Evolutionary conservation across 2,329 filamentous ascomycete species (phyloP).

Genomic region (Mycosphaerelloides madeirae): DNA sequence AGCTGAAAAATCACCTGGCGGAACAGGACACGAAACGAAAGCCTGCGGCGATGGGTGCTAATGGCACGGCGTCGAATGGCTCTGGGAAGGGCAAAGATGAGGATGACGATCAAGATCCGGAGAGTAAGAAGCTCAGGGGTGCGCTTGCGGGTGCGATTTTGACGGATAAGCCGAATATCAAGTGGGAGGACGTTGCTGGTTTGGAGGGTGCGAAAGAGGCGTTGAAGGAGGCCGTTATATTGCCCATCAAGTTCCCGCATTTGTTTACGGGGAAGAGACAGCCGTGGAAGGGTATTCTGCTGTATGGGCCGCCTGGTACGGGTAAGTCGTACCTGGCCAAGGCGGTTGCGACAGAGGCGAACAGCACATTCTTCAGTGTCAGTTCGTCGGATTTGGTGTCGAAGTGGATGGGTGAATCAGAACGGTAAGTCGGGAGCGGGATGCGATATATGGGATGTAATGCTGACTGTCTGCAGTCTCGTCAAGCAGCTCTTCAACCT

Average conservation of each 20-base stretch:
- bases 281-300: constrained; percentile 95
- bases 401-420: constrained; percentile 99
- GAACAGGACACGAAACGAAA: constrained; percentile 67
- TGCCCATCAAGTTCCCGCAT: constrained; percentile 97
- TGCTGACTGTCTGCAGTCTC: constrained; percentile 53
- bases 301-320: constrained; percentile 94
- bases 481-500: constrained; percentile 97
- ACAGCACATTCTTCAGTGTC: constrained; percentile 98
- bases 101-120: constrained; percentile 66
- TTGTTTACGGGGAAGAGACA: constrained; percentile 93
- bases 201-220: constrained; percentile 93
- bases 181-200: constrained; percentile 97
- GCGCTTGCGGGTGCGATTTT: constrained; percentile 89
- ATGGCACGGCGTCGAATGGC: constrained; percentile 61
- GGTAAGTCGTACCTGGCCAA: constrained; percentile 98
- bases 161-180: constrained; percentile 90
- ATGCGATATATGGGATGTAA: not conserved
- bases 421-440: constrained; percentile 62
- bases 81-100: constrained; percentile 61
- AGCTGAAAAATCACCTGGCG: constrained; percentile 85
- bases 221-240: constrained; percentile 91
- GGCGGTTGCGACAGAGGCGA: constrained; percentile 94
- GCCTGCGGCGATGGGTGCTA: constrained; percentile 65
- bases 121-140: constrained; percentile 89
- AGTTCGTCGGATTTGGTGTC: constrained; percentile 95